Evolutionary conservation across 805 yeast species (phyloP).

Genomic region (Yamadazyma akitaensis): DNA sequence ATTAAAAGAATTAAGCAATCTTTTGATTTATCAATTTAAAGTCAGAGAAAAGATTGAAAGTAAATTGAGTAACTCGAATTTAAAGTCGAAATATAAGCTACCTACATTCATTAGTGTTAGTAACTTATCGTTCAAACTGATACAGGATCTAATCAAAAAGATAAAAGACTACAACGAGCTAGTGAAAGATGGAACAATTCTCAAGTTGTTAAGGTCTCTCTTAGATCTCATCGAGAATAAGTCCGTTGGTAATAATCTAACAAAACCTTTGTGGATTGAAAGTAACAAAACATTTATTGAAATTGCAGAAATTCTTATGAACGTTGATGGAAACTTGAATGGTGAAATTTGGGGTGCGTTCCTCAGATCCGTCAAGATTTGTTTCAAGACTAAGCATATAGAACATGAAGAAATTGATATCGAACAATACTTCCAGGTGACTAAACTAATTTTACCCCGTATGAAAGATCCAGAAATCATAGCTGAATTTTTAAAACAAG

Average conservation of each 20-base stretch:
- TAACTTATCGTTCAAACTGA: conserved; percentile 39
- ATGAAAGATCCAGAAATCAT: conserved; percentile 24
- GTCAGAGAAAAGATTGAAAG: conserved; percentile 54
- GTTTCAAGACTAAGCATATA: conserved; percentile 32
- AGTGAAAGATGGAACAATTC: conserved; percentile 43
- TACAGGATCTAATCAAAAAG: conserved; percentile 35
- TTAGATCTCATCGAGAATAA: conserved; percentile 50
- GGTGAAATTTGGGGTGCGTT: conserved; percentile 40
- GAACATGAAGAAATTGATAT: conserved; percentile 44
- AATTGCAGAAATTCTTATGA: conserved; percentile 28
- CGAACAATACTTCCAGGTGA: conserved; percentile 28
- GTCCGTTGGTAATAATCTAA: conserved; percentile 29
- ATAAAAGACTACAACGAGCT: conserved; percentile 30
- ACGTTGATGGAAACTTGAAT: conserved; percentile 10
- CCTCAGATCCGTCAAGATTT: conserved; percentile 38
- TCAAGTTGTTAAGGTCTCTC: conserved; percentile 47
- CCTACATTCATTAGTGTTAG: conserved; percentile 67
- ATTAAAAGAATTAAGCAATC: conserved; percentile 51
- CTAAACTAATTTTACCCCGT: conserved; percentile 8
- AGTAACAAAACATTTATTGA: conserved; percentile 41
- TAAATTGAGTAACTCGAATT: conserved; percentile 41
- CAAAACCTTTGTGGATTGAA: conserved; percentile 51
- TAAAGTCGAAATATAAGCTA: conserved; percentile 38
- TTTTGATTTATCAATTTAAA: conserved; percentile 58
- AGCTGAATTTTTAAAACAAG: conserved; percentile 40